Base-by-base conservation (phyloP, 1,139 yeast genomes). In the Kluyveromyces sp. region DNA sequence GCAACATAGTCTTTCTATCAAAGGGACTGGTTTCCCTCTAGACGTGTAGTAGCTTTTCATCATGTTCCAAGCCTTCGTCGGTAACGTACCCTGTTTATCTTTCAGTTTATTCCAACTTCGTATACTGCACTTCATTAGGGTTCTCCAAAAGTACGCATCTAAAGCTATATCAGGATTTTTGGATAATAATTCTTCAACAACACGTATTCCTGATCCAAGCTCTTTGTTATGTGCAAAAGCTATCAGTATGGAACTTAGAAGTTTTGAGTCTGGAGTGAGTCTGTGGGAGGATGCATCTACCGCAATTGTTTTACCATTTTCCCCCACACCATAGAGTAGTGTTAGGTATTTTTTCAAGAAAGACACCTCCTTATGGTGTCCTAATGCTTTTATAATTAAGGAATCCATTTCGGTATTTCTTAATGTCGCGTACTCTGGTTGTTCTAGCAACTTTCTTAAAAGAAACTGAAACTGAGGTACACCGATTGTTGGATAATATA, bases 111-210 rank as follows among this genome's bases (percentile, higher is more conserved):
- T 49, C 55, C 57, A 52, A 4, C 45, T 34, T 30, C 30, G 34
- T 7, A 43, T 46, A 34, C 56, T 51, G 51, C 57, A 52, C 34
- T 54, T 53, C 8, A 59, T 39, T 5, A 61, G 31, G 26, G 54
- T 50, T 40, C 57, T 50, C 66, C 66, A 62, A 38, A 60, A 60
- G 4, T 42, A 15, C 7, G 27, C 37, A 37, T 53, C 50, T 25
- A 61, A 45, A 3, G 50, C 41, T 8, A 59, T 45, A 3, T 50
- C 39, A 1, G 64, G 60, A 42, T 56, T 58, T 31, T 37, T 45
- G 10, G 45, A 41, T 15, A 55, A 40, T 34, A 62, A 52, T 15
- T 43, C 39, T 43, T 57, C 57, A 5, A 60, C 37, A 7, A 57
- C 40, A 34, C 47, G 40, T 4, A 56, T 44, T 2, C 57, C 57